Conservation (phyloP, 2,329 filamentous ascomycete species). For the Phyllosticta capitalensis region DNA sequence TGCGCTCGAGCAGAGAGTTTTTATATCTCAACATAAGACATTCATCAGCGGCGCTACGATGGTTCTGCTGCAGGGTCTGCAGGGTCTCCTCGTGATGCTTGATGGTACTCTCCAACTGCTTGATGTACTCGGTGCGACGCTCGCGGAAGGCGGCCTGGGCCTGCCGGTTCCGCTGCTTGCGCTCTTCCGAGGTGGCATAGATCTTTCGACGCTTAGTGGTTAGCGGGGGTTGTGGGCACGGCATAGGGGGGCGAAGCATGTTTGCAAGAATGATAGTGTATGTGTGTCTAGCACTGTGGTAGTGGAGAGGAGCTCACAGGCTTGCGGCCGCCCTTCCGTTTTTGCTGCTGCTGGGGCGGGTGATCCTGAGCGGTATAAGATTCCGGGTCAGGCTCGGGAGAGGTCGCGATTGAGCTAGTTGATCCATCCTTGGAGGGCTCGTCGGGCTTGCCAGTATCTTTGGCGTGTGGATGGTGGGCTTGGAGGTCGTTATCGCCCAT, state of each 20-base stretch:
- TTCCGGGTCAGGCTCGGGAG: constrained; percentile 36
- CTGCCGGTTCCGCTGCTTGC: constrained; percentile 94
- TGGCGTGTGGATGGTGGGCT: constrained; percentile 17
- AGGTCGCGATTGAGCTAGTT: constrained; percentile 40
- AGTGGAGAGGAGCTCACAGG: constrained; percentile 55
- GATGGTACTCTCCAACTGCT: constrained; percentile 95
- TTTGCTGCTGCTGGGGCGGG: constrained; percentile 54
- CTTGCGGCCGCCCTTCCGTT: constrained; percentile 95
- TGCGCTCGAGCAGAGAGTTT: constrained; percentile 90
- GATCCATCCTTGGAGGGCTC: constrained; percentile 32
- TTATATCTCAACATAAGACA: constrained; percentile 98
- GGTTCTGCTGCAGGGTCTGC: constrained; percentile 84
- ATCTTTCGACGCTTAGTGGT: constrained; percentile 53
- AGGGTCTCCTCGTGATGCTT: constrained; percentile 93
- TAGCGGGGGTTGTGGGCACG: constrained; percentile 23
- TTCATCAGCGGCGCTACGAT: constrained; percentile 89
- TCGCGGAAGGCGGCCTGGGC: constrained; percentile 96
- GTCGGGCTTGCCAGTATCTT: constrained; percentile 34
- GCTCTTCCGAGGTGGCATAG: constrained; percentile 96
- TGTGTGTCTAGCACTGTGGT: not conserved
- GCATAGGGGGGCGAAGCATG: constrained; percentile 22
- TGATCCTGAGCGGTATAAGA: constrained; percentile 35
- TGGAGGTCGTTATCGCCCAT: constrained; percentile 38
- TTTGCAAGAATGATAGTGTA: not conserved
- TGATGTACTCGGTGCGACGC: constrained; percentile 96